These are phyloP conservation scores for Phaeotremella fagi DNA, from an alignment of 768 basidiomycete genomes.

Conservation along the genomic window DNA sequence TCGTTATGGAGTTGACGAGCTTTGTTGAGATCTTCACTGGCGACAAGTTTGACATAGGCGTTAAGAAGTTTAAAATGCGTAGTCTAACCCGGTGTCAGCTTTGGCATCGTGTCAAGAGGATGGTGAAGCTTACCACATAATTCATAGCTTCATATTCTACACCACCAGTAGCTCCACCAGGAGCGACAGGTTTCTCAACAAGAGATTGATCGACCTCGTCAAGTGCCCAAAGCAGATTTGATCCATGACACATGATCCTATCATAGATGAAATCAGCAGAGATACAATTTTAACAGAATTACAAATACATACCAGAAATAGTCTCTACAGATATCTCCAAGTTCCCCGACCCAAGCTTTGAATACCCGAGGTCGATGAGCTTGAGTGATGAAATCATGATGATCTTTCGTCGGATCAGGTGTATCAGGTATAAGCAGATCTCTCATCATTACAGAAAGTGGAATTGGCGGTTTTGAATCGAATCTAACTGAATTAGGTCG, in stretches of 20 bases:
- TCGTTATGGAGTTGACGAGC: constrained; percentile 79
- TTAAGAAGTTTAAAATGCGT: constrained; percentile 84
- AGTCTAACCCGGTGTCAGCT: constrained; percentile 55
- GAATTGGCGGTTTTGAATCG: constrained; percentile 17
- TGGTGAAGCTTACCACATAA: constrained; percentile 58
- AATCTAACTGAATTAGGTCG: constrained; percentile 28
- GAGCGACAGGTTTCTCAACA: constrained; percentile 74
- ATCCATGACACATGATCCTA: constrained; percentile 73
- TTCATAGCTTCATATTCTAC: constrained; percentile 97
- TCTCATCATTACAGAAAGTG: constrained; percentile 21
- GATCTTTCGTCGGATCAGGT: constrained; percentile 35
- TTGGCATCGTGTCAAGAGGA: not conserved
- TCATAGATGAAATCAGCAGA: constrained; percentile 3
- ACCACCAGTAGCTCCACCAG: constrained; percentile 96
- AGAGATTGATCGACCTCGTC: constrained; percentile 73
- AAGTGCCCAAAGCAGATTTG: constrained; percentile 85
- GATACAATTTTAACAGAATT: not conserved
- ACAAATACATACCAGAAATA: constrained; percentile 48
- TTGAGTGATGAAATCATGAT: constrained; percentile 50
- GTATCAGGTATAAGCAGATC: constrained; percentile 31
- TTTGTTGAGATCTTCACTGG: constrained; percentile 56
- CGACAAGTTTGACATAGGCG: constrained; percentile 62
- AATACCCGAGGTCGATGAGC: constrained; percentile 57
- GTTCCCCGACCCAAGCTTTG: constrained; percentile 73
- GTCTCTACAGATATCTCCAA: constrained; percentile 86